Evolutionary conservation across 352 stramenopile species (phyloP).

Genomic region (Globisporangium acanthophoron): DNA sequence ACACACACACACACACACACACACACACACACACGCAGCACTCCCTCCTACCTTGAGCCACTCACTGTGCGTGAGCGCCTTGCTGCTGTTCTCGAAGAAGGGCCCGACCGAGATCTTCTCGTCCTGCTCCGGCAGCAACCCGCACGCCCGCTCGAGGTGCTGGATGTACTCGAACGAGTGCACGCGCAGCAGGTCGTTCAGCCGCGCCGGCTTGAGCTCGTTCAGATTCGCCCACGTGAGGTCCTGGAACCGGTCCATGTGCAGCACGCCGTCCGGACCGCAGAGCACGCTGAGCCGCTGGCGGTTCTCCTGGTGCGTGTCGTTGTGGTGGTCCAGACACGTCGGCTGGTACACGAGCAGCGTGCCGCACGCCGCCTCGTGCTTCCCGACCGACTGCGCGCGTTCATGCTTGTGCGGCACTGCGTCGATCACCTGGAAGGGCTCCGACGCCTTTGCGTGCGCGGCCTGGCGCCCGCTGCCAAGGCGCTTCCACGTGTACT

Average conservation of each 20-base stretch:
- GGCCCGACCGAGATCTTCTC: slow-evolving; percentile 35
- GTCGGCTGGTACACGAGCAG: slow-evolving; percentile 65
- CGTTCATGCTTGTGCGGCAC: slow-evolving; percentile 3
- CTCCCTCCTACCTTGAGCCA: slow-evolving; percentile 34
- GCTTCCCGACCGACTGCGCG: slow-evolving; percentile 2
- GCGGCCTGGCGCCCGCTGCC: slow-evolving; percentile 8
- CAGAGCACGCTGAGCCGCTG: slow-evolving; percentile 47
- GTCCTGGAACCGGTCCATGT: slow-evolving; percentile 53
- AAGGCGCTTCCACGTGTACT: slow-evolving; percentile 32
- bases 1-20: background rate
- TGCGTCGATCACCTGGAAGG: background rate
- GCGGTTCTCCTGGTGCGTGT: slow-evolving; percentile 66
- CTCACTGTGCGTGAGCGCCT: slow-evolving; percentile 32
- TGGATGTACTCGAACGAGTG: slow-evolving; percentile 63
- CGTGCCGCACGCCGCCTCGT: slow-evolving; percentile 23
- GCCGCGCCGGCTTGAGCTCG: slow-evolving; percentile 38
- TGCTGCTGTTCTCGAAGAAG: slow-evolving; percentile 23
- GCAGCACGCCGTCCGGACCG: slow-evolving; percentile 55
- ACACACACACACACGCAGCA: no score
- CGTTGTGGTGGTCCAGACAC: slow-evolving; percentile 71
- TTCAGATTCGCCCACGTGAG: slow-evolving; percentile 57
- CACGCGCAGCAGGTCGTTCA: slow-evolving; percentile 57
- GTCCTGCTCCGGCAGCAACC: slow-evolving; percentile 37
- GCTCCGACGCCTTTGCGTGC: background rate
- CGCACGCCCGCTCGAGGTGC: slow-evolving; percentile 41